Base-by-base conservation (phyloP, 1,139 yeast species). In the Candida sojae region DNA sequence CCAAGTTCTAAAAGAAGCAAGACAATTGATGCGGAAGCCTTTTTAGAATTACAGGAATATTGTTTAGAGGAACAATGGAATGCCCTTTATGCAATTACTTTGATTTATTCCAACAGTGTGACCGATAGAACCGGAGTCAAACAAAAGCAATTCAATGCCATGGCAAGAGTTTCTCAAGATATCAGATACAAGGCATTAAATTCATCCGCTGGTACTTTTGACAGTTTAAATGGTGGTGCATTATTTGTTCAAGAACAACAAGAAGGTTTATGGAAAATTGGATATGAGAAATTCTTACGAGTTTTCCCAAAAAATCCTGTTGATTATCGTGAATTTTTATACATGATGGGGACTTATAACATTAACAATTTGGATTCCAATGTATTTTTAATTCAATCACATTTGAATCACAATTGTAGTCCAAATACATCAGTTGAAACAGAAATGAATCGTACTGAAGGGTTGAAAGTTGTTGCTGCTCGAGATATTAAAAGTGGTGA, bases 391-490 rank as follows among this genome's bases (percentile, higher is more conserved):
- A 63, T 77, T 5, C 88, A 86, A 53, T 83, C 93, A 1, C 89
- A 86, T 58, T 69, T 88, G 58, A 88, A 88, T 59, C 96, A 89
- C 62, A 77, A 76, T 53, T 89, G 96, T 69, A 82, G 77, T 44
- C 93, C 95, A 1, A 88, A 84, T 57, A 83, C 83, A 2, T 71
- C 76, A 32, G 86, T 83, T 28, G 76, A 80, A 46, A 62, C 70
- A 0, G 72, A 77, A 21, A 68, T 68, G 8, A 73, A 77, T 35
- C 71, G 80, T 43, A 67, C 74, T 3, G 74, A 71, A 8, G 87
- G 88, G 4, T 71, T 88, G 52, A 81, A 77, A 56, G 84, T 87
- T 0, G 68, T 60, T 50, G 90, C 96, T 0, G 71, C 75, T 23
- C 71, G 81, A 45, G 82, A 80, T 46, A 83, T 89, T 39, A 67